Conservation (phyloP, 1,284 basidiomycete genomes). For the Chalciporus sp. region DNA sequence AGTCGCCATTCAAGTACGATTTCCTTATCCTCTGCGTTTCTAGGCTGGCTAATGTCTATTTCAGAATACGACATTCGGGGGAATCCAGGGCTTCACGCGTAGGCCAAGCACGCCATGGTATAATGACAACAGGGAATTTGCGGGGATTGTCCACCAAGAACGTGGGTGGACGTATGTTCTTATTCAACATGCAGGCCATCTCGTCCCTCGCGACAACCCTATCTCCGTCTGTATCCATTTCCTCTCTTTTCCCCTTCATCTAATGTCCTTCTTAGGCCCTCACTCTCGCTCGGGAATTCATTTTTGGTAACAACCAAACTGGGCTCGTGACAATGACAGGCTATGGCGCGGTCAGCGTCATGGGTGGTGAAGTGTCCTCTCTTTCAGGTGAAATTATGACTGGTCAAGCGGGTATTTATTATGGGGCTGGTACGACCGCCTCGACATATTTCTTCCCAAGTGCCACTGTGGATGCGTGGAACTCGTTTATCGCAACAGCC, state of each 20-base stretch:
- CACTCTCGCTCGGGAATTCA: conserved; percentile 57
- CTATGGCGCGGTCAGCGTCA: conserved; percentile 35
- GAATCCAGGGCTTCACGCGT: conserved; percentile 69
- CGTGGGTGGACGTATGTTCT: conserved; percentile 68
- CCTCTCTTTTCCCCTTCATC: not conserved
- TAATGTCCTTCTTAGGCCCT: conserved; percentile 42
- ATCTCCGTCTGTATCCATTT: conserved; percentile 43
- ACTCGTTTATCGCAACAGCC: conserved; percentile 40
- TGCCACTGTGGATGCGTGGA: conserved; percentile 60
- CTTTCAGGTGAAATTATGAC: conserved; percentile 48
- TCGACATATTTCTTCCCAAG: conserved; percentile 54
- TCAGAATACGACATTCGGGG: conserved; percentile 75
- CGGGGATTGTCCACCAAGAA: conserved; percentile 73
- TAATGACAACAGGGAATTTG: conserved; percentile 56
- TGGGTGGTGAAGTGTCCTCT: conserved; percentile 54
- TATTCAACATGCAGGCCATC: conserved; percentile 58
- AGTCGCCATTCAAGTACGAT: conserved; percentile 64
- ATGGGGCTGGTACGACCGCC: conserved; percentile 47
- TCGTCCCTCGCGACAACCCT: conserved; percentile 53
- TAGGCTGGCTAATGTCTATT: not conserved
- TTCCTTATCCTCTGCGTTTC: not conserved
- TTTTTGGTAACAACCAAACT: conserved; percentile 55
- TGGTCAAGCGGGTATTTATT: conserved; percentile 53
- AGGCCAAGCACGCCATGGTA: conserved; percentile 67
- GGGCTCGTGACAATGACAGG: conserved; percentile 46